Base-by-base conservation (phyloP, 2,329 filamentous ascomycete genomes). In the Pseudocercospora ulei region DNA sequence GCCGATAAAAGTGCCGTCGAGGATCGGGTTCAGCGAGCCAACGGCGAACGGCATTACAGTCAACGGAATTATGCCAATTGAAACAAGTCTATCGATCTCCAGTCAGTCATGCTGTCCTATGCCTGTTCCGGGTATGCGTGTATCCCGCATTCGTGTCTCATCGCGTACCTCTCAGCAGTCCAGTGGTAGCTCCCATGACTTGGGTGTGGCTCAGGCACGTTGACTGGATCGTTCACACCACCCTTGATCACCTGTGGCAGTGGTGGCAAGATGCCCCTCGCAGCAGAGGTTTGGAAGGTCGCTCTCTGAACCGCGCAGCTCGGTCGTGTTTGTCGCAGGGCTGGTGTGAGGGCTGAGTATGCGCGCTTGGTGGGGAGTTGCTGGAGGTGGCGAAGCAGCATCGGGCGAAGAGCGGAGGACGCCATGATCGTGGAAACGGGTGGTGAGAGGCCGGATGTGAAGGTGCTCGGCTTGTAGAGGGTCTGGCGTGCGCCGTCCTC, bases 171-270 rank as follows among this genome's bases (percentile, higher is more conserved):
- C 72, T 98, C 90, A 58, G 94, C 94, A 44, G 82, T 83, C 90
- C 90, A 98, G 75, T 98, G 90, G 71, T 96, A 98, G 65, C 82
- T 92, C 55, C 90, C 90, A 68, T 98, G 84, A 39, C 77, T 70
- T 26, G 88, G 78, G 53, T 73, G 76, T 37, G 83, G 66, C 13
- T 74, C 61, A 29, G 86, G 87, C 14, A 94, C 65, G 24, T 75
- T 76, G 19, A 75, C 82, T 39, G 90, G 76, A 58, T 96, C 87
- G 67, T 98, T 98, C 60, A 87, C 85, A 81, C 57, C 47, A 45
- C 57, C 56, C 20, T 48, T 31, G 35, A 60, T 55, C 31, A 47
- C 50, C 43, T 61, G 90, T 57, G 87, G 86, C 51, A 82, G 75
- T 39, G 86, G 79, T 44, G 88, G 85, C 41, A 98, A 73, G 58